These are phyloP conservation scores for Discostella pseudostelligera DNA, from an alignment of 108 stramenopile species.

Conservation along the genomic window DNA sequence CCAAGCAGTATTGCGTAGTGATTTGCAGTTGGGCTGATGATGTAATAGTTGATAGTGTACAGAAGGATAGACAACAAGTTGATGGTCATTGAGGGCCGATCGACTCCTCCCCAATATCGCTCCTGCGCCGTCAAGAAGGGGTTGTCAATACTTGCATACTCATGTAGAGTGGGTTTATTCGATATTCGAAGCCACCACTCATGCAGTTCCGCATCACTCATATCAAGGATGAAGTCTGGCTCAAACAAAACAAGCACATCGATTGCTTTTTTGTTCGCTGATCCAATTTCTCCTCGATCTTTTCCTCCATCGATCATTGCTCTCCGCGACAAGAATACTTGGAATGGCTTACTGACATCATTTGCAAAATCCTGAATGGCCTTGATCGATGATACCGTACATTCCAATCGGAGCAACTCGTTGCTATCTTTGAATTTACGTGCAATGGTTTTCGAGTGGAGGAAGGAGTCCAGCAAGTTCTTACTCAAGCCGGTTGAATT, in stretches of 20 bases:
- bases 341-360: constrained; percentile 50
- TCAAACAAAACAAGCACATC: constrained; percentile 47
- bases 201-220: constrained; percentile 44
- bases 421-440: constrained; percentile 31
- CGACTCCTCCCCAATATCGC: constrained; percentile 56
- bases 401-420: constrained; percentile 48
- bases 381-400: constrained; percentile 46
- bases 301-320: constrained; percentile 28
- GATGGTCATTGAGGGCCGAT: constrained; percentile 47
- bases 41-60: constrained; percentile 78
- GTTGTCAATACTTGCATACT: not conserved
- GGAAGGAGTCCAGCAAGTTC: constrained; percentile 10
- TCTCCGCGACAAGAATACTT: constrained; percentile 49
- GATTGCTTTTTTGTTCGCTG: constrained; percentile 46
- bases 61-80: constrained; percentile 61
- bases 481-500: not conserved
- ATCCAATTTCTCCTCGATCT: constrained; percentile 55
- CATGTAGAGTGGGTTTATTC: not conserved
- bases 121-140: constrained; percentile 11
- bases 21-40: constrained; percentile 65
- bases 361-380: constrained; percentile 45
- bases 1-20: constrained; percentile 48
- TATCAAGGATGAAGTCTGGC: constrained; percentile 46
- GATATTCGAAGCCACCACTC: constrained; percentile 36
- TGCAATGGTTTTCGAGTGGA: constrained; percentile 20